These are phyloP conservation scores for Hibiscus syriacus DNA, from an alignment of 345 rosid genomes.

Conservation along the genomic window DNA sequence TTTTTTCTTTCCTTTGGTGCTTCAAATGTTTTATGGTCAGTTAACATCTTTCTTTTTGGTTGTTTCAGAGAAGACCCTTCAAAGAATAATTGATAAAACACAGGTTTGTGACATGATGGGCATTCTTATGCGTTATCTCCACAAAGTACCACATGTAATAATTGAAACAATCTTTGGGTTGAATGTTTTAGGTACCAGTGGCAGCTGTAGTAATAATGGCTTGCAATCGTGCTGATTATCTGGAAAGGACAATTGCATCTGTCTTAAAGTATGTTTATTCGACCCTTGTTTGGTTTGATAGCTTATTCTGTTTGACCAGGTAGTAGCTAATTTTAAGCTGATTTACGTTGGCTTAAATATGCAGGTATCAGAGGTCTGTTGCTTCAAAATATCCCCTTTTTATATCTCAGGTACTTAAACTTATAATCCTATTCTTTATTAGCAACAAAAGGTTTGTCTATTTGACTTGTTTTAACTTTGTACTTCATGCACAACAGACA, in stretches of 20 bases:
- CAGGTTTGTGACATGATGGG: slow-evolving; percentile 30
- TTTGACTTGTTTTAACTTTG: neutral
- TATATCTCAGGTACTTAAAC: slow-evolving; percentile 68
- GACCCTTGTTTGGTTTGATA: neutral
- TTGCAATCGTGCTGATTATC: slow-evolving; percentile 96
- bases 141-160: slow-evolving; percentile 1
- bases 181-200: slow-evolving; percentile 47
- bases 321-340: neutral
- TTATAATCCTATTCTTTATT: slow-evolving; percentile 5
- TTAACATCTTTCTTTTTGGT: slow-evolving; percentile 6
- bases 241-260: slow-evolving; percentile 76
- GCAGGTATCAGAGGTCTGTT: slow-evolving; percentile 66
- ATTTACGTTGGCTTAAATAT: slow-evolving; percentile 11
- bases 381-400: slow-evolving; percentile 86
- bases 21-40: slow-evolving; percentile 4
- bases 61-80: slow-evolving; percentile 70
- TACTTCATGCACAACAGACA: neutral
- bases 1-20: neutral
- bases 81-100: slow-evolving; percentile 43
- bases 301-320: slow-evolving; percentile 2
- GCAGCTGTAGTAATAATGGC: slow-evolving; percentile 99
- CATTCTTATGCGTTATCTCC: neutral
- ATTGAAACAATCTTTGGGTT: slow-evolving; percentile 18
- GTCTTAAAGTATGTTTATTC: slow-evolving; percentile 48
- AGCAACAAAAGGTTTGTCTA: slow-evolving; percentile 9